A percentile compares a stretch with the other conserved stretches of the same genome.
These are phyloP conservation scores for Phytophthora megakarya DNA, from an alignment of 352 stramenopile genomes.

Conservation along the genomic window DNA sequence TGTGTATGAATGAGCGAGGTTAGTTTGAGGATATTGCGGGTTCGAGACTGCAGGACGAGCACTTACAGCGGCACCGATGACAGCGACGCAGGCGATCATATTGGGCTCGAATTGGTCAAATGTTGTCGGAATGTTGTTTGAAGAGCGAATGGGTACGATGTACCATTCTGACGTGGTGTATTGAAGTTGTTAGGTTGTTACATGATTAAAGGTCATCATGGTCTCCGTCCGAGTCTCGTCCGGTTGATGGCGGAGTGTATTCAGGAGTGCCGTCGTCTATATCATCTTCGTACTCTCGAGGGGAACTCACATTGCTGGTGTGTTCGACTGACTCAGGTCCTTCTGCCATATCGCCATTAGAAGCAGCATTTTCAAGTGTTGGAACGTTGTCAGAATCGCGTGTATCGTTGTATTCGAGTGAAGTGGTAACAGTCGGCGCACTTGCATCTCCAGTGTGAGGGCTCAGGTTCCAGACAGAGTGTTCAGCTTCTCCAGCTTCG, in stretches of 20 bases:
- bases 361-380: background rate
- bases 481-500: background rate
- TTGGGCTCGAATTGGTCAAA: background rate
- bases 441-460: conserved; percentile 21
- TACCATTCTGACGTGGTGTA: conserved; percentile 25
- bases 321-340: background rate
- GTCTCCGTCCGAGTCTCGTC: conserved; percentile 27
- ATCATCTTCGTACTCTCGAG: conserved; percentile 14
- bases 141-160: conserved; percentile 10
- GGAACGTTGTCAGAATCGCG: too few relatives aligned
- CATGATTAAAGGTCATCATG: too few relatives aligned
- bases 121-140: conserved; percentile 25
- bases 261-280: conserved; percentile 24
- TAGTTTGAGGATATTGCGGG: background rate
- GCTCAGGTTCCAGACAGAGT: conserved; percentile 25
- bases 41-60: background rate
- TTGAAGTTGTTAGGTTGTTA: conserved; percentile 13
- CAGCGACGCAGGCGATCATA: conserved; percentile 85
- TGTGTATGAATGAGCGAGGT: conserved; percentile 19
- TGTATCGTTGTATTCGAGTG: too few relatives aligned
- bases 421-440: background rate
- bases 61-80: conserved; percentile 81
- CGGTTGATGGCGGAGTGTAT: conserved; percentile 29
- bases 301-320: conserved; percentile 5
- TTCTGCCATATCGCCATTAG: background rate